Conservation (phyloP, 2,329 filamentous ascomycete species). For the Cladosporium sp. region DNA sequence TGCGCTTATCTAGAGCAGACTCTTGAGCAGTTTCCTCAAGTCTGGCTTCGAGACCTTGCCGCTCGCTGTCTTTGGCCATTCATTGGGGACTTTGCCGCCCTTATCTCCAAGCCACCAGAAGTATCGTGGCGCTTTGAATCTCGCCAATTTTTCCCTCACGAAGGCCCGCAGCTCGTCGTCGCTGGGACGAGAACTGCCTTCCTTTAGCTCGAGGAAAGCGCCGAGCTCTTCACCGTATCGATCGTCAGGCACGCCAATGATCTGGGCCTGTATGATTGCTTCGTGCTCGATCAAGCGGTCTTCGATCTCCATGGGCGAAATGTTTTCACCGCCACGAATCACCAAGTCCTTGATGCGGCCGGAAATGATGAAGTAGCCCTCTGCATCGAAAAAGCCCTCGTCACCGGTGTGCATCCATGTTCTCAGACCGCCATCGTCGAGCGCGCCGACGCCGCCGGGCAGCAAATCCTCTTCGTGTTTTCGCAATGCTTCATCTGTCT, state of each 20-base stretch:
- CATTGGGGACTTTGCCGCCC: constrained; percentile 18
- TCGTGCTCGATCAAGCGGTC: constrained; percentile 24
- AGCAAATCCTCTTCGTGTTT: constrained; percentile 11
- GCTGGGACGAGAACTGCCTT: background rate
- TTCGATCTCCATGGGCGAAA: constrained; percentile 37
- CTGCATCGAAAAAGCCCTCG: constrained; percentile 44
- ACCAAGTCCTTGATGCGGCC: constrained; percentile 30
- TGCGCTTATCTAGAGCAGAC: constrained; percentile 12
- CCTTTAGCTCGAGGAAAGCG: constrained; percentile 31
- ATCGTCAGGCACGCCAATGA: constrained; percentile 26
- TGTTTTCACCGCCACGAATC: constrained; percentile 59
- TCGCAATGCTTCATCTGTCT: constrained; percentile 65
- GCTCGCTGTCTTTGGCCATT: constrained; percentile 24
- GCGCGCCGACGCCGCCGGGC: constrained; percentile 30
- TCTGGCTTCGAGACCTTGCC: constrained; percentile 24
- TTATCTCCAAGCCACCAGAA: constrained; percentile 20
- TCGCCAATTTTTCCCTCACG: constrained; percentile 31
- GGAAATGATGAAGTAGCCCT: constrained; percentile 35
- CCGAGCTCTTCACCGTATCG: constrained; percentile 27
- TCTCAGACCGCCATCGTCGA: constrained; percentile 5
- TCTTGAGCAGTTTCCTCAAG: constrained; percentile 19
- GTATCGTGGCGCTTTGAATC: constrained; percentile 23
- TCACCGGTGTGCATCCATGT: constrained; percentile 61
- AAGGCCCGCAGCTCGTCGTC: constrained; percentile 27
- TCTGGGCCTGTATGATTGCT: constrained; percentile 23